Percentiles rank a stretch among this genome's conserved stretches.
These are phyloP conservation scores for Suillus alpinus DNA, from an alignment of 768 basidiomycete species.

Conservation along the genomic window DNA sequence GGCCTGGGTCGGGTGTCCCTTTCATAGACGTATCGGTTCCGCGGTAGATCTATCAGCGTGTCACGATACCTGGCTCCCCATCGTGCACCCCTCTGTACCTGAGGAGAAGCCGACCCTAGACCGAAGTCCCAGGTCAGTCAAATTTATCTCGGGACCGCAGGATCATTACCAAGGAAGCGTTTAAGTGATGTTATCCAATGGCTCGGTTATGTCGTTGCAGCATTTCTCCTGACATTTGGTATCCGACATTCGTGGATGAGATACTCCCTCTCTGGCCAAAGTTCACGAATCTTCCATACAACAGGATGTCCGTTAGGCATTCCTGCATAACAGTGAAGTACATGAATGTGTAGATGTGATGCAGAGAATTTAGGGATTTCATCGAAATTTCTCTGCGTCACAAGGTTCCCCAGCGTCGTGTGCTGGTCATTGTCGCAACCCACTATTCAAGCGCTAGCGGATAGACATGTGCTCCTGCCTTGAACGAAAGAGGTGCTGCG, in stretches of 20 bases:
- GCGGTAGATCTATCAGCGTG: no score
- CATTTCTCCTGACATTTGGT: slow-evolving; percentile 67
- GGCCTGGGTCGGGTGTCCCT: no score
- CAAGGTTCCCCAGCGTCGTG: neutral
- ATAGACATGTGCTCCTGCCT: neutral
- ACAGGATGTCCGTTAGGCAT: neutral
- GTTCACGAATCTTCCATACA: neutral
- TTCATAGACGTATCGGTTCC: no score
- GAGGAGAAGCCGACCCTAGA: no score
- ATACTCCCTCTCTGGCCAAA: slow-evolving; percentile 40
- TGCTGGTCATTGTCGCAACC: neutral
- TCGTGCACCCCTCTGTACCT: no score
- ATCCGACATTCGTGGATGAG: slow-evolving; percentile 80
- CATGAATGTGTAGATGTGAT: neutral
- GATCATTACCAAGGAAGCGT: neutral
- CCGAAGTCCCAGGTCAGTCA: neutral
- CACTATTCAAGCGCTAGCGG: neutral
- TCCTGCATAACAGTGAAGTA: neutral
- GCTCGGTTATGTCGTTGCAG: neutral
- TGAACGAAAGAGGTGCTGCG: neutral
- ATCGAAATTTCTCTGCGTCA: neutral
- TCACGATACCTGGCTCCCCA: no score
- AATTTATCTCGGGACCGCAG: no score
- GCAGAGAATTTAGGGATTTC: neutral
- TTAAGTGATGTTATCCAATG: neutral